These are phyloP conservation scores for Grosmannia huntii DNA, from an alignment of 2,329 filamentous ascomycete species.

Conservation along the genomic window DNA sequence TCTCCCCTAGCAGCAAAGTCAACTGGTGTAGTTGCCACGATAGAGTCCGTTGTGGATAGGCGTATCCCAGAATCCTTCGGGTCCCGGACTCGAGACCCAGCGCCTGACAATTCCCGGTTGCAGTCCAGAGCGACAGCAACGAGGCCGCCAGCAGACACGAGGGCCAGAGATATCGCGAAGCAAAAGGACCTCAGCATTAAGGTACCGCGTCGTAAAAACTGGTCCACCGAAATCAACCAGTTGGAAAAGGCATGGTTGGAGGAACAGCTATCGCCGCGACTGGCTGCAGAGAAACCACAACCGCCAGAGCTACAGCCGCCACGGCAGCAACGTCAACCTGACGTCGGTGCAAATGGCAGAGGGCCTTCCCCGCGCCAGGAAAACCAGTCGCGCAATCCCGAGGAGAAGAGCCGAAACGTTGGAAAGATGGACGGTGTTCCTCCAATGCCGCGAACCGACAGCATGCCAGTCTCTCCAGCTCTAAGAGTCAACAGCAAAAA, in stretches of 20 bases:
- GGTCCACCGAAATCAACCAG: slow-evolving; percentile 34
- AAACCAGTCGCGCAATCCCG: neutral
- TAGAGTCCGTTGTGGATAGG: neutral
- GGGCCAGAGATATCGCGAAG: slow-evolving; percentile 5
- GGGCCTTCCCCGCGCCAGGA: neutral
- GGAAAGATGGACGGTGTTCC: neutral
- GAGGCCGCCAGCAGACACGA: neutral
- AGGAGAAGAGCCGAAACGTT: neutral
- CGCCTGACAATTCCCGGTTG: neutral
- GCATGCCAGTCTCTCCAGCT: neutral
- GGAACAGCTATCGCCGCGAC: slow-evolving; percentile 12
- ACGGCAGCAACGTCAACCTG: neutral
- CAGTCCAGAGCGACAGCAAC: neutral
- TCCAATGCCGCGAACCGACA: neutral
- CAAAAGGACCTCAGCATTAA: slow-evolving; percentile 25
- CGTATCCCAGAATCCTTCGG: no score
- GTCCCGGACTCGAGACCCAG: neutral
- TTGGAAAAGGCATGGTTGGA: slow-evolving; percentile 20
- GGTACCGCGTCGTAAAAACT: slow-evolving; percentile 31
- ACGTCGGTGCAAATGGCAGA: neutral
- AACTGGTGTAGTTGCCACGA: neutral
- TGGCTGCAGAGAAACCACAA: neutral
- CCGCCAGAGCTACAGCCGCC: neutral
- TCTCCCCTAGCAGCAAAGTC: neutral
- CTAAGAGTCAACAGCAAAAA: neutral